Percentiles rank a stretch among this genome's conserved stretches.
Conservation (phyloP, 1,139 yeast genomes). For the Williopsis jadinii region DNA sequence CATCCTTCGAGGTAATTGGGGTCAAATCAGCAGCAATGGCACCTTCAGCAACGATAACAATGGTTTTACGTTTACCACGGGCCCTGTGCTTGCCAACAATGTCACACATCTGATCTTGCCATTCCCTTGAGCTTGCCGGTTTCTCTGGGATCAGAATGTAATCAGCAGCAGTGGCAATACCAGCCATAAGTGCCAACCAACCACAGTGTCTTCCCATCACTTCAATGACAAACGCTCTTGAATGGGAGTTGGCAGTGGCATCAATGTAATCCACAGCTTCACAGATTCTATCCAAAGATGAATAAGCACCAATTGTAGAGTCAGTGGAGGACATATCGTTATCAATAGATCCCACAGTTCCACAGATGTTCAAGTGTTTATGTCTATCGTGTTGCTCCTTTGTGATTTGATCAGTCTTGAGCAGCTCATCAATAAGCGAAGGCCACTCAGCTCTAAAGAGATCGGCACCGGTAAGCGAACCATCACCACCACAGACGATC, state of each 20-base stretch:
- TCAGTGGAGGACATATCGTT: constrained; percentile 97
- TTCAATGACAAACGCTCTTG: constrained; percentile 95
- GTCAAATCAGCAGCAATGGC: constrained; percentile 80
- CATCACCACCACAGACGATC: constrained; percentile 99
- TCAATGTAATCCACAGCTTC: constrained; percentile 93
- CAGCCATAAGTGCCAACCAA: constrained; percentile 96
- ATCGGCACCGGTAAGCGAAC: constrained; percentile 96
- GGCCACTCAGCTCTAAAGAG: constrained; percentile 94
- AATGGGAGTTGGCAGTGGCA: constrained; percentile 94
- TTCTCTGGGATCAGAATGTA: constrained; percentile 89
- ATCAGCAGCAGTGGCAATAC: constrained; percentile 93
- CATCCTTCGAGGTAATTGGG: constrained; percentile 75
- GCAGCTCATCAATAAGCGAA: constrained; percentile 64
- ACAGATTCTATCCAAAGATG: constrained; percentile 89
- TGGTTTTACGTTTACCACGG: constrained; percentile 88
- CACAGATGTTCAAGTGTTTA: constrained; percentile 79
- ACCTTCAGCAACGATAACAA: constrained; percentile 96
- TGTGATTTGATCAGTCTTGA: constrained; percentile 46
- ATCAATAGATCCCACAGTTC: constrained; percentile 94
- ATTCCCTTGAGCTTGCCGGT: constrained; percentile 58
- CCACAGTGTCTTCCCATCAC: constrained; percentile 99
- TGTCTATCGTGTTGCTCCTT: constrained; percentile 50
- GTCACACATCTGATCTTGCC: constrained; percentile 74
- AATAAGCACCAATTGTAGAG: constrained; percentile 93
- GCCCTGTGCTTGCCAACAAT: constrained; percentile 69